Conservation (phyloP, 108 stramenopile genomes). For the Cylindrotheca closterium region DNA sequence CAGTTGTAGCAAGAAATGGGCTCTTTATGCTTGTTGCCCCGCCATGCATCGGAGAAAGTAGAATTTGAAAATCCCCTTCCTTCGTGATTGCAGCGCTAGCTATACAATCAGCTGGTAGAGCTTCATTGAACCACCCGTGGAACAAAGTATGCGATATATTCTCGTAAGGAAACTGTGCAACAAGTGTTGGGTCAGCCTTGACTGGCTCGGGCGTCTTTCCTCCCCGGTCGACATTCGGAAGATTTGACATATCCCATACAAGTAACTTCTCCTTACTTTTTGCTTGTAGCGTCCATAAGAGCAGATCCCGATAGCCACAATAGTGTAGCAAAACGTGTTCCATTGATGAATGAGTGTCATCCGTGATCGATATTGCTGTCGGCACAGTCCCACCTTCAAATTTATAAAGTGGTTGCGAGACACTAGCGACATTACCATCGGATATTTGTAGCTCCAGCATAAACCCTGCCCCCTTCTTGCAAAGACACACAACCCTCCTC, state of each 20-base stretch:
- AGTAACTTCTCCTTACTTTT: conserved; percentile 30
- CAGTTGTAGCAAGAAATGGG: conserved; percentile 17
- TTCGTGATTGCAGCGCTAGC: conserved; percentile 35
- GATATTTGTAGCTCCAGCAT: conserved; percentile 49
- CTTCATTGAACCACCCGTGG: conserved; percentile 41
- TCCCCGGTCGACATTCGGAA: conserved; percentile 6
- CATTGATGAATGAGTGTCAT: conserved; percentile 22
- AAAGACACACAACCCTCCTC: conserved; percentile 44
- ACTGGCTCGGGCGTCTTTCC: conserved; percentile 6
- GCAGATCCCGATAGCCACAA: conserved; percentile 61
- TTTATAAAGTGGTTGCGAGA: conserved; percentile 42
- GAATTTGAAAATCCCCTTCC: conserved; percentile 41
- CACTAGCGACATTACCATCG: conserved; percentile 28
- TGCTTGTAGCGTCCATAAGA: conserved; percentile 58
- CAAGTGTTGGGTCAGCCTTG: conserved; percentile 28
- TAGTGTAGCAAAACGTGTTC: conserved; percentile 49
- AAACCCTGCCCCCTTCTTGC: conserved; percentile 56
- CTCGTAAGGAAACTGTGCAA: conserved; percentile 34
- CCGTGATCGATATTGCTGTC: conserved; percentile 16
- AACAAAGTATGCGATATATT: conserved; percentile 18
- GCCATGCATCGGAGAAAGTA: conserved; percentile 25
- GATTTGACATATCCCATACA: conserved; percentile 45
- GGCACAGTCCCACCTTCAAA: conserved; percentile 48
- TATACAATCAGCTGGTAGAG: conserved; percentile 30
- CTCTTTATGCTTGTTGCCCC: conserved; percentile 17